Evolutionary conservation across 306 rosid genomes (phyloP).

Genomic region (Acacia acuminata): DNA sequence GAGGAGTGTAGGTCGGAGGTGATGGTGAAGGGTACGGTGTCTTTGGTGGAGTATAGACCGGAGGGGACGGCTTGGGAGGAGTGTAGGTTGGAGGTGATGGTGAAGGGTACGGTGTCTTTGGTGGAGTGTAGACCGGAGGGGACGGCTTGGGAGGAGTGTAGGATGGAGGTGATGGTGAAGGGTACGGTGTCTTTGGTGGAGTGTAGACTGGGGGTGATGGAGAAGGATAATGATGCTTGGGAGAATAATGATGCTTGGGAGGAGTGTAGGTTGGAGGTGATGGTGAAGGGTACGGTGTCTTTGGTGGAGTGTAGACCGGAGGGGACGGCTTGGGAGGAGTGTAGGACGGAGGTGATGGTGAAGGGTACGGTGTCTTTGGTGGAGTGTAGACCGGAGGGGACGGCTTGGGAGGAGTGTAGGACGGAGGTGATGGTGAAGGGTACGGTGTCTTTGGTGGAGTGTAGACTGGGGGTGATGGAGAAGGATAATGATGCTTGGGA

Average conservation of each 20-base stretch:
- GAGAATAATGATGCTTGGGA: not conserved
- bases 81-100: not conserved
- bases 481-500: not conserved
- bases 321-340: slow-evolving; percentile 2
- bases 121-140: not conserved
- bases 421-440: not conserved
- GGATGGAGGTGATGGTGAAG: slow-evolving; percentile 16
- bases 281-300: not conserved
- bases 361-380: not conserved
- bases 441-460: not conserved
- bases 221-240: too few relatives aligned
- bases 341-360: not conserved
- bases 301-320: not conserved
- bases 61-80: not conserved
- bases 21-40: not conserved
- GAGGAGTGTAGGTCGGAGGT: too few relatives aligned
- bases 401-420: not conserved
- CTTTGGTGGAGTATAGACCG: not conserved
- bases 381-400: not conserved
- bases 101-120: not conserved
- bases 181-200: not conserved
- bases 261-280: not conserved
- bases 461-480: slow-evolving; percentile 16
- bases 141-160: too few relatives aligned
- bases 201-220: not conserved